Evolutionary conservation across 2,329 filamentous ascomycete species (phyloP).

Genomic region (Penicillium glabrum): DNA sequence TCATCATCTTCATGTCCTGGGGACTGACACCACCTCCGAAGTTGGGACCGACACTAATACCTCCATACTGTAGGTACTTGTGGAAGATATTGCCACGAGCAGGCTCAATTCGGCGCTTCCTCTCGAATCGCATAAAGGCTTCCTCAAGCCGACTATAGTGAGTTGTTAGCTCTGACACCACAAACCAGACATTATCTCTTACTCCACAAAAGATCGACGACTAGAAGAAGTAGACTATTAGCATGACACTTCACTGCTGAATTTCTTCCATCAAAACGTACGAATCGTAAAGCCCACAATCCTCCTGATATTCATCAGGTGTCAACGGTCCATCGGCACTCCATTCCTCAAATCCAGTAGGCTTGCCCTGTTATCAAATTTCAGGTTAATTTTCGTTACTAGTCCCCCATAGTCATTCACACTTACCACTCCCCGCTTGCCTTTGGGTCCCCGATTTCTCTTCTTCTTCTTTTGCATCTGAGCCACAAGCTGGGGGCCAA

Average conservation of each 20-base stretch:
- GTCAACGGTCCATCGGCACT: conserved; percentile 79
- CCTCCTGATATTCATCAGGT: conserved; percentile 64
- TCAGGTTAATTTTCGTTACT: background rate
- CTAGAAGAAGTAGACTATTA: background rate
- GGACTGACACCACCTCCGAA: conserved; percentile 65
- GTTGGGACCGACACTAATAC: conserved; percentile 64
- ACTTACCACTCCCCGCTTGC: conserved; percentile 35
- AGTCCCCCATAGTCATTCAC: background rate
- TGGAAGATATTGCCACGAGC: conserved; percentile 66
- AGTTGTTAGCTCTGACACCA: conserved; percentile 9
- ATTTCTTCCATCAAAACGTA: conserved; percentile 41
- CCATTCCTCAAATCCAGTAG: conserved; percentile 75
- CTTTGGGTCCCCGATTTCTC: conserved; percentile 35
- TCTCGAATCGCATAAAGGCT: conserved; percentile 78
- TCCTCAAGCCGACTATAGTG: conserved; percentile 71
- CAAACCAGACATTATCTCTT: conserved; percentile 24
- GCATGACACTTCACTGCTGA: background rate
- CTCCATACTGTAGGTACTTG: conserved; percentile 80
- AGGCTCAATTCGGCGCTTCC: conserved; percentile 70
- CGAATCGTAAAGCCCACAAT: conserved; percentile 67
- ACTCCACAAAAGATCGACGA: conserved; percentile 58
- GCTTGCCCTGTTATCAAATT: conserved; percentile 36
- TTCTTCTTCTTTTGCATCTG: conserved; percentile 31
- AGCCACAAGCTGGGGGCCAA: background rate
- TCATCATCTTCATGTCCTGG: conserved; percentile 62